Evolutionary conservation across 176 grass and related monocot species (phyloP).

Genomic region (Miscanthus lutarioriparius): DNA sequence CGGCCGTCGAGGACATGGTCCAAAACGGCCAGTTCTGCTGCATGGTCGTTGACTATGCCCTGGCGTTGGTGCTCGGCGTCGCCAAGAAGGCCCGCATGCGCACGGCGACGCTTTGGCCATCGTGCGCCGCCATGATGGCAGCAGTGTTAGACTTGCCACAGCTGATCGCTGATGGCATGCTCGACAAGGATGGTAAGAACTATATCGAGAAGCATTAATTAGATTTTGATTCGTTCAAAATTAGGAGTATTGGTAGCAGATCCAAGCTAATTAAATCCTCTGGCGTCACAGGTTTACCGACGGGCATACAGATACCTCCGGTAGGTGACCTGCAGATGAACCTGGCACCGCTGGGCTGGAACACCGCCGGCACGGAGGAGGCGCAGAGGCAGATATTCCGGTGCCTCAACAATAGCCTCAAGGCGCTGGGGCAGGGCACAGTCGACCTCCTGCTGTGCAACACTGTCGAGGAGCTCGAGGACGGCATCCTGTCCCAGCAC

Average conservation of each 20-base stretch:
- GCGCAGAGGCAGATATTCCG: constrained; percentile 3
- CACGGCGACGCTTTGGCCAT: constrained; percentile 4
- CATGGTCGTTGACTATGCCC: neutral
- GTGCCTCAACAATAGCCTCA: neutral
- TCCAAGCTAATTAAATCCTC: neutral
- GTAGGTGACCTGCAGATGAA: neutral
- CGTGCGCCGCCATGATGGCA: neutral
- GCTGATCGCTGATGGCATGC: neutral
- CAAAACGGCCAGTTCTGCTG: neutral
- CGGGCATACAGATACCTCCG: neutral
- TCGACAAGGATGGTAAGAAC: neutral
- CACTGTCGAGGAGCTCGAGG: constrained; percentile 42
- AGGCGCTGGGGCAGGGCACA: neutral
- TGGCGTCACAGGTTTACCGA: neutral
- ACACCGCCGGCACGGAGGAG: neutral
- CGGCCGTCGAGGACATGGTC: neutral
- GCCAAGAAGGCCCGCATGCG: neutral
- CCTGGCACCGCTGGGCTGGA: constrained; percentile 21
- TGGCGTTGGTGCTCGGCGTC: neutral
- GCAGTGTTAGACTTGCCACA: neutral
- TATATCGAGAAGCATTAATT: neutral
- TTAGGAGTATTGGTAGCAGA: neutral
- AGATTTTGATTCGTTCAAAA: neutral
- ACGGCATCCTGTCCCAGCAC: constrained; percentile 2
- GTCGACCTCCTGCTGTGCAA: constrained; percentile 43